phyloP scores from a whole-genome alignment of 768 basidiomycete genomes.

The Amanita rimosa region DNA sequence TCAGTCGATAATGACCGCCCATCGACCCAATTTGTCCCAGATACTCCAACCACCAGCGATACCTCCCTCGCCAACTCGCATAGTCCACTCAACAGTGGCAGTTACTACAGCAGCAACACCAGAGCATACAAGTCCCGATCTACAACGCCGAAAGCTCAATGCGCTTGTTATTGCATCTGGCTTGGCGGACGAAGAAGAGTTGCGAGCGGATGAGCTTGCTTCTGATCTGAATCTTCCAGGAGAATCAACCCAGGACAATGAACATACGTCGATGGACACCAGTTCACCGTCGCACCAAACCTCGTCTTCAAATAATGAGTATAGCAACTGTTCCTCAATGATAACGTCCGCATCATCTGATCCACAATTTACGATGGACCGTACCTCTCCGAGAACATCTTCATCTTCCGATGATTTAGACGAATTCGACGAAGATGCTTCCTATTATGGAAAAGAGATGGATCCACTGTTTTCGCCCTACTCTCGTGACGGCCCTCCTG shows the following conservation, averaged over 20 bases:
- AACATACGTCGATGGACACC: not conserved
- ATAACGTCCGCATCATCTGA: not conserved
- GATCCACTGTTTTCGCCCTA: slow-evolving; percentile 5
- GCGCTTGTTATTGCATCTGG: slow-evolving; percentile 7
- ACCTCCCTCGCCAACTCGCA: not conserved
- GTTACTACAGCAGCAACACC: not conserved
- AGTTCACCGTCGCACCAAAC: not conserved
- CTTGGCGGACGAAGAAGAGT: slow-evolving; percentile 1
- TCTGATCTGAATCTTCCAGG: not conserved
- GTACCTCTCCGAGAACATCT: not conserved
- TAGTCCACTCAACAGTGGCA: too few species aligned
- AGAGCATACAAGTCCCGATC: not conserved
- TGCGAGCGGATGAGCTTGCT: not conserved
- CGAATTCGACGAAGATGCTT: slow-evolving; percentile 6
- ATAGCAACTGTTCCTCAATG: too few species aligned
- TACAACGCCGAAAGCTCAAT: slow-evolving; percentile 5
- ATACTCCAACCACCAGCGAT: not conserved
- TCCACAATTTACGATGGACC: not conserved
- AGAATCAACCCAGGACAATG: too few species aligned
- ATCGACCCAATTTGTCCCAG: not conserved
- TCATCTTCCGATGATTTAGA: slow-evolving; percentile 1
- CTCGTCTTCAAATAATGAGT: not conserved
- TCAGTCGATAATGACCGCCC: not conserved
- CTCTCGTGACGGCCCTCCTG: not conserved
- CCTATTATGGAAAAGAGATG: slow-evolving; percentile 6